Conservation (phyloP, 495 filamentous ascomycete species). For the Aspergillus baeticus region DNA sequence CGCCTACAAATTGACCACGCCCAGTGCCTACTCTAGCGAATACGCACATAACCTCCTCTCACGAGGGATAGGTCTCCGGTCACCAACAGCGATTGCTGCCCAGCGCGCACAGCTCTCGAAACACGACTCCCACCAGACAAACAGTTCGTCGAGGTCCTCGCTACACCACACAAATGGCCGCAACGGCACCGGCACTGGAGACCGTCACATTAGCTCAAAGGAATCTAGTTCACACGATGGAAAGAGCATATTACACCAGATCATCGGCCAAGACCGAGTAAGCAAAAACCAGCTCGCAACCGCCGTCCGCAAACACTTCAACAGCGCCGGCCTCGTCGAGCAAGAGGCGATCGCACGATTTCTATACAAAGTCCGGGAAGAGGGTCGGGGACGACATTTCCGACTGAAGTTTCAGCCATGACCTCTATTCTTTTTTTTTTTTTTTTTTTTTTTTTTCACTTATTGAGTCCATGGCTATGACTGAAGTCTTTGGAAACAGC, state of each 20-base stretch:
- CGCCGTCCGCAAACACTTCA: slow-evolving; percentile 86
- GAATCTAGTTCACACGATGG: slow-evolving; percentile 14
- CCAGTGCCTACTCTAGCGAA: slow-evolving; percentile 65
- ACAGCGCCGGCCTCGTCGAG: slow-evolving; percentile 77
- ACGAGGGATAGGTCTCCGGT: slow-evolving; percentile 64
- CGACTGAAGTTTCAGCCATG: slow-evolving; percentile 47
- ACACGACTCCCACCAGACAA: slow-evolving; percentile 11
- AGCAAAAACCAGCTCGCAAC: slow-evolving; percentile 77
- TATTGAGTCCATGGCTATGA: too few species aligned
- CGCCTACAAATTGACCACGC: slow-evolving; percentile 69
- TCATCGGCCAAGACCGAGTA: slow-evolving; percentile 56
- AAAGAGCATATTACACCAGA: slow-evolving; percentile 29
- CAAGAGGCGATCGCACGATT: slow-evolving; percentile 87
- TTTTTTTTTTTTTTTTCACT: not conserved
- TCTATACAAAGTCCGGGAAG: slow-evolving; percentile 73
- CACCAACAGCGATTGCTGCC: slow-evolving; percentile 44
- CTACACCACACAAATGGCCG: slow-evolving; percentile 10
- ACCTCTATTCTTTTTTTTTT: not conserved
- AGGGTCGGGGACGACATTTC: slow-evolving; percentile 43
- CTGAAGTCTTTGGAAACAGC: too few species aligned
- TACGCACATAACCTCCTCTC: slow-evolving; percentile 72
- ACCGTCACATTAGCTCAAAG: slow-evolving; percentile 13
- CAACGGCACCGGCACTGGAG: slow-evolving; percentile 13
- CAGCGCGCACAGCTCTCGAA: slow-evolving; percentile 33
- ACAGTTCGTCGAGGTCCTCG: slow-evolving; percentile 13